phyloP scores from a whole-genome alignment of 768 basidiomycete genomes.

The Auriscalpium orientale region DNA sequence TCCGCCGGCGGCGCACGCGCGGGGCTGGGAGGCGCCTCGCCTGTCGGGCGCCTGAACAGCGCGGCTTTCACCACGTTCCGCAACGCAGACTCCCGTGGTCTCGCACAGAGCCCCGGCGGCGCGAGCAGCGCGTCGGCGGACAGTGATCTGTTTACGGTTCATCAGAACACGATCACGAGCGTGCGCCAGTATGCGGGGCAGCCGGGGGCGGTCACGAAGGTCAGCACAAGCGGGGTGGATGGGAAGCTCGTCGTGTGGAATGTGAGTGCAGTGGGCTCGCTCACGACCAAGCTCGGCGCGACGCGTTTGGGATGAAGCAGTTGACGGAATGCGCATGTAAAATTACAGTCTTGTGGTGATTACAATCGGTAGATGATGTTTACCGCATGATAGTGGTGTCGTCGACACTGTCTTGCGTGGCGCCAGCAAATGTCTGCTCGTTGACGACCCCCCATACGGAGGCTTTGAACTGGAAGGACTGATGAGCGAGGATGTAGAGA shows the following conservation, averaged over 20 bases:
- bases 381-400: constrained; percentile 6
- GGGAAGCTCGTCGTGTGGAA: constrained; percentile 91
- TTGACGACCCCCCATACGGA: constrained; percentile 94
- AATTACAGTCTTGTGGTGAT: neutral
- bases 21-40: constrained; percentile 38
- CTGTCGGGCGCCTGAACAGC: constrained; percentile 67
- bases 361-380: neutral
- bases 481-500: neutral
- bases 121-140: constrained; percentile 34
- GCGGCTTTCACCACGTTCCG: constrained; percentile 93
- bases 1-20: constrained; percentile 38
- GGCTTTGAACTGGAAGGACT: constrained; percentile 70
- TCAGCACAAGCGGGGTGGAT: constrained; percentile 92
- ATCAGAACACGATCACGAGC: constrained; percentile 98
- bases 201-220: constrained; percentile 54
- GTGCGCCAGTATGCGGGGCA: constrained; percentile 65
- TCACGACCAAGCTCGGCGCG: constrained; percentile 42
- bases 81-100: constrained; percentile 79
- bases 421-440: constrained; percentile 44
- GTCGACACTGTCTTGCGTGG: constrained; percentile 2
- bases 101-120: constrained; percentile 24
- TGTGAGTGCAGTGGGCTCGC: constrained; percentile 46
- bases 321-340: neutral
- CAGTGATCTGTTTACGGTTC: constrained; percentile 81
- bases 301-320: constrained; percentile 21